These are phyloP conservation scores for Umbelopsis sp. DNA, from an alignment of 192 early-diverging fungal species.

Conservation along the genomic window DNA sequence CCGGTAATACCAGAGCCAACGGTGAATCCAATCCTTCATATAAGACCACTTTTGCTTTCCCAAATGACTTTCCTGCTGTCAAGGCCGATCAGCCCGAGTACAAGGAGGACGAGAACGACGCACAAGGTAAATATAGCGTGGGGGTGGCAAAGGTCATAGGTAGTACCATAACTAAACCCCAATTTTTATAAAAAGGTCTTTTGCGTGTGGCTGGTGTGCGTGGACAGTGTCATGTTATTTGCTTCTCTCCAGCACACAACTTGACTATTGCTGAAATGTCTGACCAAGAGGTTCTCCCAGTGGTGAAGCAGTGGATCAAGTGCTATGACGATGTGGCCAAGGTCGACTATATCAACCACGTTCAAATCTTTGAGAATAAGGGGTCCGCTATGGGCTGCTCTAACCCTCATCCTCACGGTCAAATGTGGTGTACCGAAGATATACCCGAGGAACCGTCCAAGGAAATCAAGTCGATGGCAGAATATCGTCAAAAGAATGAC, in stretches of 20 bases:
- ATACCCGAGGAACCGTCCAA: slow-evolving; percentile 81
- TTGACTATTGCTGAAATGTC: slow-evolving; percentile 88
- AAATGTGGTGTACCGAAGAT: slow-evolving; percentile 88
- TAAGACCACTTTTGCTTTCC: slow-evolving; percentile 79
- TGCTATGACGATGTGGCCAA: slow-evolving; percentile 58
- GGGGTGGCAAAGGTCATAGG: background rate
- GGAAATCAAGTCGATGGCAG: slow-evolving; percentile 68
- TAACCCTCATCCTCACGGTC: slow-evolving; percentile 95
- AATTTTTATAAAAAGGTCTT: slow-evolving; percentile 27
- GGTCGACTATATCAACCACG: slow-evolving; percentile 67
- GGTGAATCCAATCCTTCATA: slow-evolving; percentile 81
- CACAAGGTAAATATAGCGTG: slow-evolving; percentile 1
- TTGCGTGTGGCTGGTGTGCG: slow-evolving; percentile 62
- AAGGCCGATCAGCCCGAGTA: slow-evolving; percentile 59
- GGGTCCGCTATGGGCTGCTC: slow-evolving; percentile 96
- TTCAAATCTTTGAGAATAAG: slow-evolving; percentile 99
- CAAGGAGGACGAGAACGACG: slow-evolving; percentile 22
- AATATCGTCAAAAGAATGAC: slow-evolving; percentile 59
- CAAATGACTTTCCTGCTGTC: slow-evolving; percentile 94
- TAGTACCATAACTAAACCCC: background rate
- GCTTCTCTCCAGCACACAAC: slow-evolving; percentile 90
- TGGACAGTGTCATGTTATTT: slow-evolving; percentile 90
- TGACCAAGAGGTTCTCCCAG: slow-evolving; percentile 58
- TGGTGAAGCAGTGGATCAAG: slow-evolving; percentile 78
- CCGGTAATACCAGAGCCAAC: slow-evolving; percentile 79